phyloP scores from a whole-genome alignment of 2,329 filamentous ascomycete species.

The Teratosphaeria gauchensis region DNA sequence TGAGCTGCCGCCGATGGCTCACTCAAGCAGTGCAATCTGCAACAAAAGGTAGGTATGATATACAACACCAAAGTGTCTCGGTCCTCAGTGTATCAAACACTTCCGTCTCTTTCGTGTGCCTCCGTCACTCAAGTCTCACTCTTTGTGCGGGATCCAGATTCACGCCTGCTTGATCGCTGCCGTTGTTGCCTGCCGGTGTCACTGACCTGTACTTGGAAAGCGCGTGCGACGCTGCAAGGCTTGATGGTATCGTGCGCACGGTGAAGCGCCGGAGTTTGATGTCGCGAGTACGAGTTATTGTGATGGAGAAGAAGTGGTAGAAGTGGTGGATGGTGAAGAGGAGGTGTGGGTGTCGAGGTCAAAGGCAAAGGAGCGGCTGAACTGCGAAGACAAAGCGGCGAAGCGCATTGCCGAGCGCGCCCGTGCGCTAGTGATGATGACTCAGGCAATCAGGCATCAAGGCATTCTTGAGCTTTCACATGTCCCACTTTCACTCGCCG shows the following conservation, averaged over 20 bases:
- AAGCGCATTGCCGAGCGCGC: not conserved
- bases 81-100: not conserved
- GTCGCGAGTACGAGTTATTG: not conserved
- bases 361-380: not conserved
- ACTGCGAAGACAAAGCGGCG: not conserved
- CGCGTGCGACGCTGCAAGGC: not conserved
- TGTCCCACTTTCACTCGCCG: not conserved
- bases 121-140: not conserved
- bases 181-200: not conserved
- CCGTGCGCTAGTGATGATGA: not conserved
- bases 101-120: not conserved
- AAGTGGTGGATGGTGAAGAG: not conserved
- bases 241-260: not conserved
- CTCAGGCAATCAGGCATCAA: not conserved
- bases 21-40: constrained; percentile 1
- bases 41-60: not conserved
- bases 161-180: not conserved
- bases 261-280: not conserved
- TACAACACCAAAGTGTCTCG: not conserved
- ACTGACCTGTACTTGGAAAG: not conserved
- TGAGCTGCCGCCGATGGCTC: not conserved
- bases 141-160: not conserved
- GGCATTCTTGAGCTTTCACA: not conserved
- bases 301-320: not conserved
- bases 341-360: not conserved